Evolutionary conservation across 2,329 filamentous ascomycete genomes (phyloP), one percentile per base, ranked within the genome.

Genomic region (Stagonosporopsis vannaccii): DNA sequence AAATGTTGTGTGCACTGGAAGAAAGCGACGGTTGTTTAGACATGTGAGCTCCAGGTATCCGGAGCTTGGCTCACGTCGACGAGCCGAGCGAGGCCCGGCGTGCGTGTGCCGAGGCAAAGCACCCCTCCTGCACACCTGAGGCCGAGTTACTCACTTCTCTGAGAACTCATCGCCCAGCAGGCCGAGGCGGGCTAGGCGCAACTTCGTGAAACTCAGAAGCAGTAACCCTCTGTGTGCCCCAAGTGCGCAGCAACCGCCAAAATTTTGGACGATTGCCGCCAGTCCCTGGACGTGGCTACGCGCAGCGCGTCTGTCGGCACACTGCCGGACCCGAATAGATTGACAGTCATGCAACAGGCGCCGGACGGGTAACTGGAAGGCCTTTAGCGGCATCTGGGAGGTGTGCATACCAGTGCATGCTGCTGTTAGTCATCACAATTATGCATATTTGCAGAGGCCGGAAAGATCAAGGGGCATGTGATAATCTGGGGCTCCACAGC

Each of bases 1-100:
- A 62, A 52, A 52, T 50, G 44, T 50, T 30, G 52, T 49, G 45
- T 37, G 53, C 40, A 46, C 43, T 47, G 60, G 52, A 53, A 59
- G 56, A 59, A 36, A 56, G 56, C 52, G 45, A 62, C 59, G 42
- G 48, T 61, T 62, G 61, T 59, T 51, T 56, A 53, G 44, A 50
- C 67, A 69, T 68, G 65, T 68, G 65, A 68, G 62, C 61, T 70
- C 66, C 66, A 66, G 62, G 60, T 58, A 56, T 64, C 66, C 66
- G 66, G 58, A 62, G 54, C 65, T 66, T 65, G 64, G 67, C 61
- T 42, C 58, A 66, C 67, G 64, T 62, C 59, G 59, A 58, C 56
- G 50, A 59, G 57, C 60, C 48, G 53, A 51, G 55, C 57, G 66
- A 62, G 65, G 65, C 61, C 63, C 60, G 62, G 56, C 37, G 54